Conservation (phyloP, 768 basidiomycete species). For the Rhodocollybia butyracea region DNA sequence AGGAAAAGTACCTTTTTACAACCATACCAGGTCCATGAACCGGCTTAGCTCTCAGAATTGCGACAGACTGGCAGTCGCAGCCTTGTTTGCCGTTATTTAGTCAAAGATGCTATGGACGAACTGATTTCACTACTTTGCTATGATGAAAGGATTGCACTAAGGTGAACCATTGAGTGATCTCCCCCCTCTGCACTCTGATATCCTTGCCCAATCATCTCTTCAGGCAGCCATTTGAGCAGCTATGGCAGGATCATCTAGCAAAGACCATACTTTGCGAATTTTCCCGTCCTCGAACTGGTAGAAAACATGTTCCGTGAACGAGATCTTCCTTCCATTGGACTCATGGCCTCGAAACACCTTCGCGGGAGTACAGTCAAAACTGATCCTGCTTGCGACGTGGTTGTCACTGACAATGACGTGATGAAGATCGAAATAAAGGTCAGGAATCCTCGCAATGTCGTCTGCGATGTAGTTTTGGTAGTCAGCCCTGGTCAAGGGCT, state of each 20-base stretch:
- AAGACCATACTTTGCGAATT: conserved; percentile 2
- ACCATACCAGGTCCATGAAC: no score
- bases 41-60: no score
- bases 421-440: conserved; percentile 3
- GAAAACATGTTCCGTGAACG: conserved; percentile 3
- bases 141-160: no score
- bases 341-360: background rate
- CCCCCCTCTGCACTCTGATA: no score
- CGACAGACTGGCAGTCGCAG: no score
- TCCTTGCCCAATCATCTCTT: no score
- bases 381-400: background rate
- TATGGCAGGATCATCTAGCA: conserved; percentile 2
- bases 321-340: background rate
- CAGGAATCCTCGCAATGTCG: conserved; percentile 1
- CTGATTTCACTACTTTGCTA: no score
- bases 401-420: background rate
- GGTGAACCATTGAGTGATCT: no score
- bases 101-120: no score
- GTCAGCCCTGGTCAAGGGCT: background rate
- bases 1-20: no score
- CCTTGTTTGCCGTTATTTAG: no score
- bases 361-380: background rate
- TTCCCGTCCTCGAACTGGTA: conserved; percentile 1
- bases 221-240: background rate
- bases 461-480: conserved; percentile 6